phyloP scores from a whole-genome alignment of 768 basidiomycete species.

The Peribolospora baueri region DNA sequence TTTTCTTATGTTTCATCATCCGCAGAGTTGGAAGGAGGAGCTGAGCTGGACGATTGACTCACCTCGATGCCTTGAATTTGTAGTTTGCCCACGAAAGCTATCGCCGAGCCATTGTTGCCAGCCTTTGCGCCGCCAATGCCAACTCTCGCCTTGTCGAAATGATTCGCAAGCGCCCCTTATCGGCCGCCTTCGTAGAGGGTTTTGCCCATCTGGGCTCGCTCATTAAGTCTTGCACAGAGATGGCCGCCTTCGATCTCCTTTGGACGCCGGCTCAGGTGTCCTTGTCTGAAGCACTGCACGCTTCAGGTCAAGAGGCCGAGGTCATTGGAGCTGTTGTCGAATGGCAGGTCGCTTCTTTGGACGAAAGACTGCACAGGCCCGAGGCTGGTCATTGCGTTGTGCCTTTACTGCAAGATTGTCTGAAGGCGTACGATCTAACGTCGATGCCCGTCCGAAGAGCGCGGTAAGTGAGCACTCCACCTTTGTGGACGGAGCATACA shows the following conservation, averaged over 20 bases:
- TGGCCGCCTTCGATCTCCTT: conserved; percentile 12
- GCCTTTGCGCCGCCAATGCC: no score
- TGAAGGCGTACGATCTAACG: conserved; percentile 28
- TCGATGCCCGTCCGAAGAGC: conserved; percentile 35
- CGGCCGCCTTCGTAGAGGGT: background rate
- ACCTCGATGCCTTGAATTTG: no score
- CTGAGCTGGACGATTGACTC: no score
- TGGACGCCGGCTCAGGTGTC: conserved; percentile 3
- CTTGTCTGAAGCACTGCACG: background rate
- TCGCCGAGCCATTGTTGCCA: no score
- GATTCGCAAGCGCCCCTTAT: background rate
- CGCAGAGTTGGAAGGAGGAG: no score
- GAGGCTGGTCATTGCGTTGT: conserved; percentile 8
- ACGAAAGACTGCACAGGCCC: conserved; percentile 8
- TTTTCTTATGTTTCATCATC: no score
- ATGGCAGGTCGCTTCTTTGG: conserved; percentile 9
- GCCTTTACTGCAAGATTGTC: conserved; percentile 27
- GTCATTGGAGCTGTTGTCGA: conserved; percentile 14
- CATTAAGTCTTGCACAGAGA: conserved; percentile 1
- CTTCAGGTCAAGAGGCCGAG: background rate
- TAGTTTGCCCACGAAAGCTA: no score
- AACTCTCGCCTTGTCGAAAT: no score
- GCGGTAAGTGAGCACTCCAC: conserved; percentile 3
- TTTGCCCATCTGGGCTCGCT: no score
- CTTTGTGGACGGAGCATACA: background rate